phyloP scores from a whole-genome alignment of 108 stramenopile species.

The Cylindrotheca fusiformis region DNA sequence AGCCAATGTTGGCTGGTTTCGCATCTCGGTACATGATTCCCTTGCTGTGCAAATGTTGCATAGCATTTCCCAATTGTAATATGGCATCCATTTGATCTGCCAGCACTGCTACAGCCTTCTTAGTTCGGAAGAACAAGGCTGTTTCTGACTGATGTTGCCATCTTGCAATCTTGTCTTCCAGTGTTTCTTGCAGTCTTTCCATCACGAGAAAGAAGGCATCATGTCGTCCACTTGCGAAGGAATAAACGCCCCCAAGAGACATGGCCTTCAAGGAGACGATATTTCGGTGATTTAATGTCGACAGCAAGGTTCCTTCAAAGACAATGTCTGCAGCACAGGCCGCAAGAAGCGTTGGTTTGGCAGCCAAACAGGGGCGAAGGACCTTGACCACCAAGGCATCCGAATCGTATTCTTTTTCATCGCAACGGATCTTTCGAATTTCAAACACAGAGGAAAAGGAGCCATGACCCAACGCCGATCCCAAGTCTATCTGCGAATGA shows the following conservation, averaged over 20 bases:
- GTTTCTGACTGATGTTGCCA: constrained; percentile 20
- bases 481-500: constrained; percentile 23
- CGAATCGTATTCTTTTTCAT: background rate
- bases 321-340: constrained; percentile 19
- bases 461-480: constrained; percentile 54
- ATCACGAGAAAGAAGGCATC: constrained; percentile 48
- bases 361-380: constrained; percentile 9
- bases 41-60: constrained; percentile 45
- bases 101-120: constrained; percentile 4
- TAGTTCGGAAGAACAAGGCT: background rate
- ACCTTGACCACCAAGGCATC: constrained; percentile 18
- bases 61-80: constrained; percentile 27
- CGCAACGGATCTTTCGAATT: constrained; percentile 14
- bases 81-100: constrained; percentile 17
- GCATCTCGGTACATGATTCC: constrained; percentile 30
- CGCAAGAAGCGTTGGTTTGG: constrained; percentile 17
- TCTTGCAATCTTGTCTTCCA: constrained; percentile 21
- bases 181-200: constrained; percentile 44
- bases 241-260: background rate
- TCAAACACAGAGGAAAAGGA: constrained; percentile 62
- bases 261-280: constrained; percentile 10
- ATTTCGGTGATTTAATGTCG: constrained; percentile 5
- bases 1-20: constrained; percentile 27
- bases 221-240: constrained; percentile 11
- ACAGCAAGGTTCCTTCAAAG: constrained; percentile 15